phyloP scores from a whole-genome alignment of 768 basidiomycete genomes.

The Psilocybe subaeruginosa region DNA sequence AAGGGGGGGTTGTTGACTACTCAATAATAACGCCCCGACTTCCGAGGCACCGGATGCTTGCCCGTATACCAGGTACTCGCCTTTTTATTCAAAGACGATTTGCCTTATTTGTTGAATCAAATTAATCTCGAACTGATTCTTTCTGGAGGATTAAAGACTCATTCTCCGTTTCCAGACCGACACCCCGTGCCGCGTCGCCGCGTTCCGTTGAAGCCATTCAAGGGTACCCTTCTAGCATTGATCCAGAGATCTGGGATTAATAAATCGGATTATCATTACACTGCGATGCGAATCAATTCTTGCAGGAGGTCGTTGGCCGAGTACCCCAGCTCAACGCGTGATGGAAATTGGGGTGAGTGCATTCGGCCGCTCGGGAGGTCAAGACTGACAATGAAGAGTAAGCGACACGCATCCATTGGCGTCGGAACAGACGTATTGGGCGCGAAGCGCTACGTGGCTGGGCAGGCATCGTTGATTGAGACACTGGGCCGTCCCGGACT shows the following conservation, averaged over 20 bases:
- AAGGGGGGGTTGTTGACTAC: background rate
- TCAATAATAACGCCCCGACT: background rate
- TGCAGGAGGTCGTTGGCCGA: background rate
- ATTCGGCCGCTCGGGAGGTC: background rate
- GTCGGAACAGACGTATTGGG: background rate
- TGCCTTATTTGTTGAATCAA: background rate
- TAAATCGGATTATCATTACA: background rate
- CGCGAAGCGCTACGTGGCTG: background rate
- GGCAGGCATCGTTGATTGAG: background rate
- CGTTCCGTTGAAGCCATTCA: background rate
- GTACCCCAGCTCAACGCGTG: background rate
- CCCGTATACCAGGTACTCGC: background rate
- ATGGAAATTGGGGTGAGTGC: no score
- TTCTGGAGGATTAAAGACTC: no score
- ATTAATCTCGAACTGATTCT: no score
- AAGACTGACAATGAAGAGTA: background rate
- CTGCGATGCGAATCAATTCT: background rate
- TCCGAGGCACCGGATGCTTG: background rate
- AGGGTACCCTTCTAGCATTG: background rate
- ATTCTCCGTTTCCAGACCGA: background rate
- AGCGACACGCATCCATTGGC: background rate
- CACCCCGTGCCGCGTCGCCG: background rate
- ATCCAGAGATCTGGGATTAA: background rate
- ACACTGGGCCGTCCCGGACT: background rate
- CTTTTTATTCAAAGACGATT: background rate